Percentiles rank a stretch among this genome's conserved stretches.
These are phyloP conservation scores for Acanthochlamys bracteata DNA, from an alignment of 106 monocot species.

Conservation along the genomic window DNA sequence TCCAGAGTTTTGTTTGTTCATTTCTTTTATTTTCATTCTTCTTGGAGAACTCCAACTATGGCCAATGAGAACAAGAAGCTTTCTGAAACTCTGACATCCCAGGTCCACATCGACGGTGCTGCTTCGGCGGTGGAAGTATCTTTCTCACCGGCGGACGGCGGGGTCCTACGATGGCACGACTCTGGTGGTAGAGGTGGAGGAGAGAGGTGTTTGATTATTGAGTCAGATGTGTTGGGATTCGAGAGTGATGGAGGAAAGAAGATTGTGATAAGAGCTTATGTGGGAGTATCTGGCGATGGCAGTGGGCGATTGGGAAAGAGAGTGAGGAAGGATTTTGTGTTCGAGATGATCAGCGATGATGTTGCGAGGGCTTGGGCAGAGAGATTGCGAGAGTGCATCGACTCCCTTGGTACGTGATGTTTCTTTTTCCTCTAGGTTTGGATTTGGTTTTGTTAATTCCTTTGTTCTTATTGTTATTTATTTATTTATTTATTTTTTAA, in stretches of 20 bases:
- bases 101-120: slow-evolving; percentile 42
- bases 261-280: slow-evolving; percentile 37
- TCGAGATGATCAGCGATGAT: slow-evolving; percentile 43
- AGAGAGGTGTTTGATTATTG: slow-evolving; percentile 30
- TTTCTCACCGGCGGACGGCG: slow-evolving; percentile 19
- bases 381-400: slow-evolving; percentile 31
- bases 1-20: too few species aligned
- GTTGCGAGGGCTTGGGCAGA: slow-evolving; percentile 29
- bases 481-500: too few species aligned
- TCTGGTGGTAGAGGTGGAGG: slow-evolving; percentile 3
- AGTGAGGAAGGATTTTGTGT: slow-evolving; percentile 50
- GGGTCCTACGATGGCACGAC: slow-evolving; percentile 43
- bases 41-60: too few species aligned
- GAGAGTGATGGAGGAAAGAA: slow-evolving; percentile 22
- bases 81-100: slow-evolving; percentile 9
- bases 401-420: slow-evolving; percentile 54
- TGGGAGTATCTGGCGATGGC: slow-evolving; percentile 4
- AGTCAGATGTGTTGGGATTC: slow-evolving; percentile 66
- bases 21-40: too few species aligned
- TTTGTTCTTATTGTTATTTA: too few species aligned
- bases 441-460: too few species aligned
- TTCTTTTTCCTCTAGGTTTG: too few species aligned
- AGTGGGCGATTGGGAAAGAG: slow-evolving; percentile 9
- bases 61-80: not conserved
- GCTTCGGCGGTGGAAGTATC: slow-evolving; percentile 27